Conservation (phyloP, 2,329 filamentous ascomycete species). For the Colletotrichum sp. region DNA sequence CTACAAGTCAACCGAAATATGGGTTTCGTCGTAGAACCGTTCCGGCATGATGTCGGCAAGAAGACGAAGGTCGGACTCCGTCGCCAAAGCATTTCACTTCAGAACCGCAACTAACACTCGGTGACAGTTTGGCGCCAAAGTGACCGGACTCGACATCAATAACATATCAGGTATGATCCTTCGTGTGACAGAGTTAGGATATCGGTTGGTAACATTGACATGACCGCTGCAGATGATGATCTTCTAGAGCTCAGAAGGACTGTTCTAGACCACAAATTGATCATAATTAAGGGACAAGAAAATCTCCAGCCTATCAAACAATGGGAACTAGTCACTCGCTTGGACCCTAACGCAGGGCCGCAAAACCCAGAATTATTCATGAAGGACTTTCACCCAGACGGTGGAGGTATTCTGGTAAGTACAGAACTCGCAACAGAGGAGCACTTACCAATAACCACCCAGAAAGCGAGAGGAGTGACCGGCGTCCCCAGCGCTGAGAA, state of each 20-base stretch:
- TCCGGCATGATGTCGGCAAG: not conserved
- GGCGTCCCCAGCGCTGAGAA: slow-evolving; percentile 48
- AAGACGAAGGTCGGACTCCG: not conserved
- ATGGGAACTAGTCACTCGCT: slow-evolving; percentile 47
- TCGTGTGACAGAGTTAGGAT: not conserved
- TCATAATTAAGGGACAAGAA: slow-evolving; percentile 48
- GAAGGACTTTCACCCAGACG: slow-evolving; percentile 44
- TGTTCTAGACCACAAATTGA: slow-evolving; percentile 48
- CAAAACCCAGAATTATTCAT: slow-evolving; percentile 46
- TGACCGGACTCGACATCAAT: slow-evolving; percentile 42
- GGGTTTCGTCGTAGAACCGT: not conserved
- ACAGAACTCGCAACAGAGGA: not conserved
- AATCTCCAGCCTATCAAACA: slow-evolving; percentile 45
- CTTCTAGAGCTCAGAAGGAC: slow-evolving; percentile 39
- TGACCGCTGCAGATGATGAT: slow-evolving; percentile 34
- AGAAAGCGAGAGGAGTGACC: slow-evolving; percentile 35
- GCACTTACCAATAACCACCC: not conserved
- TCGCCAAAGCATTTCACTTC: not conserved
- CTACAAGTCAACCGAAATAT: not conserved
- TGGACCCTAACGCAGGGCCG: slow-evolving; percentile 44
- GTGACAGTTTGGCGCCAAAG: slow-evolving; percentile 26
- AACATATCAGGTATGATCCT: slow-evolving; percentile 32
- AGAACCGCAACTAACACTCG: not conserved
- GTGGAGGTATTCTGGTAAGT: slow-evolving; percentile 40
- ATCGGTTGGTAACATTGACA: not conserved